Evolutionary conservation across 1,284 basidiomycete species (phyloP).

Genomic region (Trichosporon sp.): DNA sequence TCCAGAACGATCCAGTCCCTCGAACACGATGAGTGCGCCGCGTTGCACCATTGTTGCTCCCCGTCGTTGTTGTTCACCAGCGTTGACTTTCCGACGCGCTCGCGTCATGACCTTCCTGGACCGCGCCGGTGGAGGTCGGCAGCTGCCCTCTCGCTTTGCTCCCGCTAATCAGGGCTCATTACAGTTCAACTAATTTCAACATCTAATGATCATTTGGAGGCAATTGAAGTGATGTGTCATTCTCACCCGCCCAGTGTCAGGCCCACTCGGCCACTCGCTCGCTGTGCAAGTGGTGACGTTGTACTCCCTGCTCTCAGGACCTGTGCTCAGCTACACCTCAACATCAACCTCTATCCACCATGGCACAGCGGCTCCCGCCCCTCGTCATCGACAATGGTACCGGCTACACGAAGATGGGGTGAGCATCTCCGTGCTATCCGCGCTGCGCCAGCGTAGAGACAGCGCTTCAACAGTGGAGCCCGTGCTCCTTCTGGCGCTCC

Average conservation of each 20-base stretch:
- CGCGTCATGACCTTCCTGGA: slow-evolving; percentile 8
- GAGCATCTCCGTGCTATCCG: slow-evolving; percentile 33
- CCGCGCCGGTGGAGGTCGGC: slow-evolving; percentile 10
- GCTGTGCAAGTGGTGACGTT: not conserved
- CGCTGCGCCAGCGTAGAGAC: not conserved
- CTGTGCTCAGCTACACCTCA: slow-evolving; percentile 7
- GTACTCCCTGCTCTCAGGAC: slow-evolving; percentile 2
- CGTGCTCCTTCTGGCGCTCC: not conserved
- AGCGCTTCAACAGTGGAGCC: not conserved
- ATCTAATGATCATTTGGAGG: not conserved
- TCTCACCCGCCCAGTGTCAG: not conserved
- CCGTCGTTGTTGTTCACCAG: not conserved
- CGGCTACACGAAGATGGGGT: slow-evolving; percentile 97
- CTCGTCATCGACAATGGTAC: slow-evolving; percentile 98
- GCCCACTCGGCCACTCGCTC: not conserved
- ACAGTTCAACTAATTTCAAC: too few species aligned
- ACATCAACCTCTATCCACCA: slow-evolving; percentile 42
- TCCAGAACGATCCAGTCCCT: slow-evolving; percentile 88
- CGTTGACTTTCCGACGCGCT: not conserved
- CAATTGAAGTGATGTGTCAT: not conserved
- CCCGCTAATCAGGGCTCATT: not conserved
- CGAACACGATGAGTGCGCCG: slow-evolving; percentile 83
- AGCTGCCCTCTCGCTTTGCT: not conserved
- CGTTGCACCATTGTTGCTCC: slow-evolving; percentile 13
- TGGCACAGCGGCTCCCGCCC: slow-evolving; percentile 71